Base-by-base conservation (phyloP, 2,329 filamentous ascomycete species). In the Penicillium griseofulvum region DNA sequence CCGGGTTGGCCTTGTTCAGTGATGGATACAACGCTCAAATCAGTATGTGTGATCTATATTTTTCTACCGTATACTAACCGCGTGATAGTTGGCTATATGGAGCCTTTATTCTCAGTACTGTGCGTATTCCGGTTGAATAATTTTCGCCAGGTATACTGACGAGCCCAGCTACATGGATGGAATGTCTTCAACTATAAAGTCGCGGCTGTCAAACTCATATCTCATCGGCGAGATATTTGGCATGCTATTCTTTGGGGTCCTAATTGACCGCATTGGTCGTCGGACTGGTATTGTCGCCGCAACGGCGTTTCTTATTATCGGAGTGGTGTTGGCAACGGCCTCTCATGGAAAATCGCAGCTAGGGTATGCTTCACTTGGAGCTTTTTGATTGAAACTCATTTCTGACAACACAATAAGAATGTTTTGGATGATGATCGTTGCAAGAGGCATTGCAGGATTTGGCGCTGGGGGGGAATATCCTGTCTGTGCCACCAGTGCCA, bases 151-250 rank as follows among this genome's bases (percentile, higher is more conserved):
- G 38, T 28, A 4, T 5, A 41, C 8, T 43, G 17, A 26, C 11
- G 3, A 38, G 33, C 31, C 12, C 34, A 66, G 64, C 12, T 74
- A 74, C 61, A 65, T 65, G 29, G 55, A 71, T 16, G 63, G 57
- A 42, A 66, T 72, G 61, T 70, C 68, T 1, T 55, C 58, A 9
- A 65, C 71, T 11, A 79, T 81, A 63, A 80, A 80, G 63, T 74
- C 77, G 3, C 74, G 81, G 6, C 76, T 85, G 4, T 80, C 79
- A 38, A 84, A 85, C 60, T 77, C 81, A 2, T 81, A 80, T 57
- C 72, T 83, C 5, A 77, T 84, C 48, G 83, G 82, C 44, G 78
- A 81, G 68, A 82, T 83, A 52, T 68, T 83, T 48, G 82, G 82
- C 48, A 84, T 83, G 76, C 67, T 84, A 8, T 70, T 77, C 59